phyloP scores from a whole-genome alignment of 768 basidiomycete species.

The Neoboletus magnificus region DNA sequence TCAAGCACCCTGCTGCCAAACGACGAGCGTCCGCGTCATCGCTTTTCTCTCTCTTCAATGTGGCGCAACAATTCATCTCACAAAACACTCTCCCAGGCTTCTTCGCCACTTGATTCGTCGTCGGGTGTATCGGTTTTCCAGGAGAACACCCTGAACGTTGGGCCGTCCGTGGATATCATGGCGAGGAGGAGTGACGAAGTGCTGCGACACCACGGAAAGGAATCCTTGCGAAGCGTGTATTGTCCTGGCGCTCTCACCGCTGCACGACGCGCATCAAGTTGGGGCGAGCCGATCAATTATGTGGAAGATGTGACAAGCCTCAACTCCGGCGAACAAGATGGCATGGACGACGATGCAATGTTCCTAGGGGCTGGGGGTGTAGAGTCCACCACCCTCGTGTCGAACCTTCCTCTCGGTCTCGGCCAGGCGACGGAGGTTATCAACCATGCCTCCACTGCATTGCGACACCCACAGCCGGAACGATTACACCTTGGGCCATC shows the following conservation, averaged over 20 bases:
- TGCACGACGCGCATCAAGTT: constrained; percentile 61
- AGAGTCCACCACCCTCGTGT: constrained; percentile 32
- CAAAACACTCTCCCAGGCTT: constrained; percentile 26
- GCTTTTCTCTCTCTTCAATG: constrained; percentile 33
- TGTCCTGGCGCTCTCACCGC: constrained; percentile 35
- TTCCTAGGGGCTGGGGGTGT: constrained; percentile 51
- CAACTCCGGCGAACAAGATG: constrained; percentile 44
- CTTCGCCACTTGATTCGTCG: constrained; percentile 33
- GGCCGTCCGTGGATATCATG: constrained; percentile 20
- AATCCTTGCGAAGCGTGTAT: constrained; percentile 22
- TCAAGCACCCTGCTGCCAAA: constrained; percentile 20
- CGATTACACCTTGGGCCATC: constrained; percentile 21
- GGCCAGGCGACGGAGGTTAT: constrained; percentile 23
- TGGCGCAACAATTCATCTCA: constrained; percentile 22
- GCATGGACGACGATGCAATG: constrained; percentile 49
- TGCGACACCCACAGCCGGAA: constrained; percentile 34
- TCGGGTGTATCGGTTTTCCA: constrained; percentile 30
- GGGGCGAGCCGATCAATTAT: constrained; percentile 50
- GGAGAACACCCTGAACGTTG: constrained; percentile 14
- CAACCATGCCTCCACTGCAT: constrained; percentile 11
- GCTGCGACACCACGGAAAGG: constrained; percentile 30
- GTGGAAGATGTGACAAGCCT: constrained; percentile 42
- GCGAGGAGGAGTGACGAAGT: constrained; percentile 47
- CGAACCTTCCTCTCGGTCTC: constrained; percentile 35
- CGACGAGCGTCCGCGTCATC: constrained; percentile 23